Evolutionary conservation across 2,329 filamentous ascomycete genomes (phyloP).

Genomic region (Exophiala mesophila): DNA sequence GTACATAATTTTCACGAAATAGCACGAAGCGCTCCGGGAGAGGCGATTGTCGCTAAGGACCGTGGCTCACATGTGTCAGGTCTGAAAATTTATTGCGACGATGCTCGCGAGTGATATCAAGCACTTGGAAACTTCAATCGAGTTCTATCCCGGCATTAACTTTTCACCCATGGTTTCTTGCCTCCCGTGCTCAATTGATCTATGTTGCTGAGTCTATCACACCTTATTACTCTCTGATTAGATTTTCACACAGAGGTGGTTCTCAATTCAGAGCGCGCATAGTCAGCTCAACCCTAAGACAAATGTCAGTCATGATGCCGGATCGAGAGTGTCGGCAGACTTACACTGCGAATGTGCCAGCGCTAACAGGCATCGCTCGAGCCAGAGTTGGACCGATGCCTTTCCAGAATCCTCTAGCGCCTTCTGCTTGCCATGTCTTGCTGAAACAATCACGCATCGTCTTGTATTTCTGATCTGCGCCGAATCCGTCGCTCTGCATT

Average conservation of each 20-base stretch:
- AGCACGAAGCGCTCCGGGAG: not conserved
- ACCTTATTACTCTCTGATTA: no score
- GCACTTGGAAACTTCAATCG: no score
- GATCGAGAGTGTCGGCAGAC: slow-evolving; percentile 5
- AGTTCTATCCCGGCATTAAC: no score
- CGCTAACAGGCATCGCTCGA: slow-evolving; percentile 94
- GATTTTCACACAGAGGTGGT: no score
- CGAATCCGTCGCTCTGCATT: slow-evolving; percentile 97
- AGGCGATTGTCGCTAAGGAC: no score
- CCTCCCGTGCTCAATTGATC: no score
- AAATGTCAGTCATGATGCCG: slow-evolving; percentile 7
- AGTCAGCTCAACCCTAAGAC: slow-evolving; percentile 40
- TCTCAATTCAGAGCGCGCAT: slow-evolving; percentile 43
- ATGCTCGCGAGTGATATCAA: no score
- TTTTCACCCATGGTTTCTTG: no score
- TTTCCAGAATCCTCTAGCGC: slow-evolving; percentile 84
- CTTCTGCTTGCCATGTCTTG: slow-evolving; percentile 73
- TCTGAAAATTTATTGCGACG: no score
- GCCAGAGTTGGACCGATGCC: slow-evolving; percentile 84
- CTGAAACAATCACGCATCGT: slow-evolving; percentile 86
- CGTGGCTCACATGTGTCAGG: no score
- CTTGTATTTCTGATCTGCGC: slow-evolving; percentile 63
- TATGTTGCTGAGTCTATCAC: no score
- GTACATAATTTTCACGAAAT: slow-evolving; percentile 15
- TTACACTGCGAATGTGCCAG: slow-evolving; percentile 87